phyloP scores from a whole-genome alignment of 352 stramenopile species.

The Pythium insidiosum region DNA sequence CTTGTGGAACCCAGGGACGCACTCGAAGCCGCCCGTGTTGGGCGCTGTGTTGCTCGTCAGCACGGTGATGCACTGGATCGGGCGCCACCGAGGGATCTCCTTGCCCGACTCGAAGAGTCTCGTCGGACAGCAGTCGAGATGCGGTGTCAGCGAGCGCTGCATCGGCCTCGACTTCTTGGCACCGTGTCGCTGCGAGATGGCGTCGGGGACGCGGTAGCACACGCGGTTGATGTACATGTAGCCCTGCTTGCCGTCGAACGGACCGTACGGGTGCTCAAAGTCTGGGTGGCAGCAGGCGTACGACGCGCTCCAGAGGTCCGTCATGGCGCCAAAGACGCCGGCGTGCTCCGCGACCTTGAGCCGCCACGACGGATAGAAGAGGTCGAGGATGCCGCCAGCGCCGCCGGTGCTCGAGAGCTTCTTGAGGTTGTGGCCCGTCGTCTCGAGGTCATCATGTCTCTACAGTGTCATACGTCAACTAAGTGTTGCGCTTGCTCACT shows the following conservation, averaged over 20 bases:
- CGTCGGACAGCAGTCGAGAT: constrained; percentile 84
- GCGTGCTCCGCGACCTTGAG: constrained; percentile 65
- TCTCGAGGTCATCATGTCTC: constrained; percentile 54
- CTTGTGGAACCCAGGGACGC: constrained; percentile 79
- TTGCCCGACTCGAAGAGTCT: constrained; percentile 66
- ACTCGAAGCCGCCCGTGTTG: constrained; percentile 84
- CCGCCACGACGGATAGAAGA: constrained; percentile 88
- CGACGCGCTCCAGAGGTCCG: constrained; percentile 70
- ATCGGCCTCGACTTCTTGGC: constrained; percentile 69
- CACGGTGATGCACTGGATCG: constrained; percentile 86
- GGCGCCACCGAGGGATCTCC: constrained; percentile 69
- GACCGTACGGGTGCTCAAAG: constrained; percentile 64
- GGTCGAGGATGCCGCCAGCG: constrained; percentile 79
- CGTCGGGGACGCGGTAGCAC: constrained; percentile 70
- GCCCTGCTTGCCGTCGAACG: constrained; percentile 57
- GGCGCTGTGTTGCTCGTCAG: constrained; percentile 58
- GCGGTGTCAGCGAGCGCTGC: constrained; percentile 81
- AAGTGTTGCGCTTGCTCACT: not conserved
- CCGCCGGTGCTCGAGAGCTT: constrained; percentile 84
- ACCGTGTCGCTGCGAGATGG: constrained; percentile 49
- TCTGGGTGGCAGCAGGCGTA: constrained; percentile 53
- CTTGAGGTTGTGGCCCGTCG: constrained; percentile 58
- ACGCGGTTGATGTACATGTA: constrained; percentile 88
- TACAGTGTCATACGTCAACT: constrained; percentile 5
- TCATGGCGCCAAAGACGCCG: constrained; percentile 72